Evolutionary conservation across 2,329 filamentous ascomycete genomes (phyloP).

Genomic region (Leptodontidium sp.): DNA sequence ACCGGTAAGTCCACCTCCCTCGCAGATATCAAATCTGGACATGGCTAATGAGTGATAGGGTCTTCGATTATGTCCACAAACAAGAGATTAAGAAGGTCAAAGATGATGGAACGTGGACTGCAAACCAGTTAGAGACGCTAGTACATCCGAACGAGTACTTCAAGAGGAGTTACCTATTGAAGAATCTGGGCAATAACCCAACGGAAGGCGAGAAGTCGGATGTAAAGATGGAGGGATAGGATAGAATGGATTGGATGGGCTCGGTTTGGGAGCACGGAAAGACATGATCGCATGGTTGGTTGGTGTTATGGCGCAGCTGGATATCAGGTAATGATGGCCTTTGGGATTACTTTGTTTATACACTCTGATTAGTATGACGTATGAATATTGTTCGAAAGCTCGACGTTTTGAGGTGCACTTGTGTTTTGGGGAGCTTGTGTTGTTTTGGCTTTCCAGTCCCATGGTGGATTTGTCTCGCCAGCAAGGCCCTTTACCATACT

Average conservation of each 20-base stretch:
- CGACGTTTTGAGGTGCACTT: not conserved
- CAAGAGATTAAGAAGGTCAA: slow-evolving; percentile 78
- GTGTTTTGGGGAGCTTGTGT: not conserved
- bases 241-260: not conserved
- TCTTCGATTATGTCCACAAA: slow-evolving; percentile 90
- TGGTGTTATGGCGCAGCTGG: not conserved
- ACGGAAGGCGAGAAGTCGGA: slow-evolving; percentile 54
- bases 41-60: slow-evolving; percentile 54
- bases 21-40: not conserved
- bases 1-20: slow-evolving; percentile 63
- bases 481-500: too few relatives aligned
- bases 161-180: slow-evolving; percentile 90
- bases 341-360: not conserved
- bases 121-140: slow-evolving; percentile 89
- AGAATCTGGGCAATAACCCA: slow-evolving; percentile 66
- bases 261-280: not conserved
- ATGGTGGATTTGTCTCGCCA: too few relatives aligned
- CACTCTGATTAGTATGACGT: not conserved
- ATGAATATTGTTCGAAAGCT: not conserved
- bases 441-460: too few relatives aligned
- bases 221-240: slow-evolving; percentile 62
- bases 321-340: not conserved
- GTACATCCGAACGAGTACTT: slow-evolving; percentile 98
- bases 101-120: slow-evolving; percentile 75
- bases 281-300: not conserved